Evolutionary conservation across 2,329 filamentous ascomycete genomes (phyloP), one percentile per base, ranked within the genome.

Genomic region (Dactylellina haptotyla): DNA sequence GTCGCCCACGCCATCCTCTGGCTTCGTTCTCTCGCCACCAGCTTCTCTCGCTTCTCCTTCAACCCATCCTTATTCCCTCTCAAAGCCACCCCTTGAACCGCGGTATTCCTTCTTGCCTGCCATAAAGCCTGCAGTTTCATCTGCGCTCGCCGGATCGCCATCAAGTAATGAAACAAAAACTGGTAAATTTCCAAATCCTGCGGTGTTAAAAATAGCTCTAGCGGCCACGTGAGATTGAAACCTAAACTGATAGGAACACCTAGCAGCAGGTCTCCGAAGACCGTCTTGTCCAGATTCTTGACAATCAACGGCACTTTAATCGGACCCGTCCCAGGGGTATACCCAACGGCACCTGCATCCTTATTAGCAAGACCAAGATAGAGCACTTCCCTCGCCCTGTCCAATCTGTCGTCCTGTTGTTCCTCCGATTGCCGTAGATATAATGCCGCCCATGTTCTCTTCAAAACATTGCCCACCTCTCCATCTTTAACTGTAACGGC

Each of bases 1-100:
- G 92, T 96, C 0, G 93, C 94, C 95, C 95, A 99, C 0, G 94
- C 87, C 75, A 88, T 90, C 14, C 95, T 88, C 85, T 96, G 90
- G 0, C 87, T 85, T 32, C 85, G 84, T 3, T 86, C 85, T 16
- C 94, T 86, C 14, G 83, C 79, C 25, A 87, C 87, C 76, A 88
- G 87, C 56, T 90, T 86, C 76, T 86, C 82, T 26, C 92, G 86
- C 9, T 90, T 85, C 20, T 86, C 82, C 25, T 83, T 83, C 14
- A 91, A 85, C 73, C 87, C 86, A 16, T 85, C 84, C 67, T 87
- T 84, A 0, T 89, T 89, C 32, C 84, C 84, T 28, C 83, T 83
- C 16, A 86, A 87, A 84, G 1, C 87, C 87, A 30, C 89, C 87
- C 0, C 85, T 85, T 50, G 88, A 87, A 1, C 57, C 0, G 91